Evolutionary conservation across 306 rosid genomes (phyloP).

Genomic region (Cucumis hystrix): DNA sequence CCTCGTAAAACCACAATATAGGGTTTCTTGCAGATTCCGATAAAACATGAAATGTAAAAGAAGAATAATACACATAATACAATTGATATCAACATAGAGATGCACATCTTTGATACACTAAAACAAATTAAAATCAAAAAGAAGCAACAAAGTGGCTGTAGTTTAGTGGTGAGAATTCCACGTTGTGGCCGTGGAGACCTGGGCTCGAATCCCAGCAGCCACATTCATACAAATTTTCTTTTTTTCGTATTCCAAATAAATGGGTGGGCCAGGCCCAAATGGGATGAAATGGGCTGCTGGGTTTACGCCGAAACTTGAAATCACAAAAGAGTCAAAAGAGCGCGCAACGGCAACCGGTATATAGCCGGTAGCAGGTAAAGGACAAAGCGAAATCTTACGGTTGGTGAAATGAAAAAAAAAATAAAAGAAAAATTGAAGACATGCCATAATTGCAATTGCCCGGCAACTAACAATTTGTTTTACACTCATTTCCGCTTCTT

Average conservation of each 20-base stretch:
- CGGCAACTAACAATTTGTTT: constrained; percentile 11
- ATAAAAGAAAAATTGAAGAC: background rate
- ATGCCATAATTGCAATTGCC: constrained; percentile 28
- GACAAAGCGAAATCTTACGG: background rate
- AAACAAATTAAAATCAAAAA: no score
- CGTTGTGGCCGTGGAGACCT: constrained; percentile 5
- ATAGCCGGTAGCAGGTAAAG: constrained; percentile 34
- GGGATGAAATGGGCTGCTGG: background rate
- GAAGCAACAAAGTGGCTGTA: background rate
- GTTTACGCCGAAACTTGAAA: background rate
- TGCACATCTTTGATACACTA: no score
- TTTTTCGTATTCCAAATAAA: background rate
- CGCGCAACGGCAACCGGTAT: constrained; percentile 7
- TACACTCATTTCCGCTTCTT: background rate
- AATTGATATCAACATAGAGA: no score
- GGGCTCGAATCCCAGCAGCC: constrained; percentile 7
- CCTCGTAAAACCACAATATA: no score
- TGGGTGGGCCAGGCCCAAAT: background rate
- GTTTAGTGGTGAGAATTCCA: constrained; percentile 4
- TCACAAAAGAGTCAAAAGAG: background rate
- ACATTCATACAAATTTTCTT: background rate
- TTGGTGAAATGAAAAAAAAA: constrained; percentile 5
- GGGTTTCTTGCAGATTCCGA: no score
- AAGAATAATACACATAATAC: no score
- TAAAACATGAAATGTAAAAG: no score